Percentiles rank a stretch among this genome's conserved stretches.
These are phyloP conservation scores for Penicillium maclennaniae DNA, from an alignment of 495 filamentous ascomycete species.

Conservation along the genomic window DNA sequence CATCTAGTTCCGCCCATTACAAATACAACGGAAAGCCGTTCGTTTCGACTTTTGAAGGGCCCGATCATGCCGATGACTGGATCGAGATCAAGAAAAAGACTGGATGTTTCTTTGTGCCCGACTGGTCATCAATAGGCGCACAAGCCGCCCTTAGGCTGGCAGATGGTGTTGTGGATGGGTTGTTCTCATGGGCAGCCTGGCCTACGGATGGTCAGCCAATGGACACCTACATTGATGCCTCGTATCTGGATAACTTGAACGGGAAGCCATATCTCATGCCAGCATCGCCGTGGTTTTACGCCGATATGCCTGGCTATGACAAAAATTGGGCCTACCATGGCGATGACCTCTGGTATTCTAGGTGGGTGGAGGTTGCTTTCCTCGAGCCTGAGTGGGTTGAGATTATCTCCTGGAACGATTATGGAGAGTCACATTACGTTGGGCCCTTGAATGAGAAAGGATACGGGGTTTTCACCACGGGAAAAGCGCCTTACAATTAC, in stretches of 20 bases:
- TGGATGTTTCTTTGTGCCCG: slow-evolving; percentile 57
- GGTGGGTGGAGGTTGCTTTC: slow-evolving; percentile 63
- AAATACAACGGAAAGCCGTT: slow-evolving; percentile 52
- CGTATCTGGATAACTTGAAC: slow-evolving; percentile 44
- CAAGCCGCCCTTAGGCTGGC: slow-evolving; percentile 34
- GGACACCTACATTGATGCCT: slow-evolving; percentile 48
- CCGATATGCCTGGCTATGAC: slow-evolving; percentile 57
- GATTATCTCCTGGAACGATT: slow-evolving; percentile 68
- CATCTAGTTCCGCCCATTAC: slow-evolving; percentile 46
- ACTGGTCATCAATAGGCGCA: slow-evolving; percentile 57
- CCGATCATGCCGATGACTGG: slow-evolving; percentile 57
- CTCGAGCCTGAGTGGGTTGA: slow-evolving; percentile 60
- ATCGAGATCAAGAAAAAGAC: slow-evolving; percentile 47
- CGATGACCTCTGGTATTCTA: slow-evolving; percentile 66
- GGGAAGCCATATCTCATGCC: slow-evolving; percentile 72
- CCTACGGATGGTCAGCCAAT: slow-evolving; percentile 45
- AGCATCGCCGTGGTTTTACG: slow-evolving; percentile 71
- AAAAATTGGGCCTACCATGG: slow-evolving; percentile 72
- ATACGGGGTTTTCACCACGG: slow-evolving; percentile 32
- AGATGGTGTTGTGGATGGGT: slow-evolving; percentile 52
- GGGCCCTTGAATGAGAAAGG: slow-evolving; percentile 43
- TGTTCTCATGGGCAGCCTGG: slow-evolving; percentile 75
- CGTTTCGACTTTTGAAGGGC: slow-evolving; percentile 73
- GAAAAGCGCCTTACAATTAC: slow-evolving; percentile 49
- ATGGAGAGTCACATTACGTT: slow-evolving; percentile 73